A percentile compares a stretch with the other conserved stretches of the same genome.
Evolutionary conservation across 139 green algal species (phyloP).

Genomic region (Pleodorina starrii): DNA sequence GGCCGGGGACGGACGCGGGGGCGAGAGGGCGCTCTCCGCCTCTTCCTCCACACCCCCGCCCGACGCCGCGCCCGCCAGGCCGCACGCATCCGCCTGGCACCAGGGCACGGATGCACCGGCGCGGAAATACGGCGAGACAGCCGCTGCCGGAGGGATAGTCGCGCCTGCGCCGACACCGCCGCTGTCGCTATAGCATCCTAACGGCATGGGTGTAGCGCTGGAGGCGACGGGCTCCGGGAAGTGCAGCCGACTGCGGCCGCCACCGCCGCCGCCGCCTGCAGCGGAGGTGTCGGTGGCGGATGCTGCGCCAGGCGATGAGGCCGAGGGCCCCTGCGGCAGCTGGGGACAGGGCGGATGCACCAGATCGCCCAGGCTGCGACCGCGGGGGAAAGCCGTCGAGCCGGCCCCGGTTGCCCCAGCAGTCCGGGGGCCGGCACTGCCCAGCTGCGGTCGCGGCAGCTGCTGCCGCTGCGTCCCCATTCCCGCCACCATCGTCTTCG

Average conservation of each 20-base stretch:
- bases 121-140: background rate
- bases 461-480: background rate
- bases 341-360: background rate
- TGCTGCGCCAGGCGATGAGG: too few species aligned
- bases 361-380: conserved; percentile 2
- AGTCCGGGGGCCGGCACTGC: too few species aligned
- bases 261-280: background rate
- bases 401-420: too few species aligned
- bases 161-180: background rate
- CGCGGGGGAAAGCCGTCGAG: background rate
- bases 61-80: background rate
- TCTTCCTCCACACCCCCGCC: background rate
- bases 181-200: background rate
- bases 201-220: background rate
- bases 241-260: background rate
- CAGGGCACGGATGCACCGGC: background rate
- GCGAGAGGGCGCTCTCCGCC: background rate
- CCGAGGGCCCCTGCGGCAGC: too few species aligned
- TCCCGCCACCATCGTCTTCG: too few species aligned
- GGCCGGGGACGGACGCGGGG: too few species aligned
- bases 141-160: too few species aligned
- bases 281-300: too few species aligned
- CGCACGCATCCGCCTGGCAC: background rate
- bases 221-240: background rate
- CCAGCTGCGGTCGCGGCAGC: too few species aligned